Percentiles rank a stretch among this genome's conserved stretches.
Evolutionary conservation across 768 basidiomycete genomes (phyloP).

Genomic region (Tulasnella sp.): DNA sequence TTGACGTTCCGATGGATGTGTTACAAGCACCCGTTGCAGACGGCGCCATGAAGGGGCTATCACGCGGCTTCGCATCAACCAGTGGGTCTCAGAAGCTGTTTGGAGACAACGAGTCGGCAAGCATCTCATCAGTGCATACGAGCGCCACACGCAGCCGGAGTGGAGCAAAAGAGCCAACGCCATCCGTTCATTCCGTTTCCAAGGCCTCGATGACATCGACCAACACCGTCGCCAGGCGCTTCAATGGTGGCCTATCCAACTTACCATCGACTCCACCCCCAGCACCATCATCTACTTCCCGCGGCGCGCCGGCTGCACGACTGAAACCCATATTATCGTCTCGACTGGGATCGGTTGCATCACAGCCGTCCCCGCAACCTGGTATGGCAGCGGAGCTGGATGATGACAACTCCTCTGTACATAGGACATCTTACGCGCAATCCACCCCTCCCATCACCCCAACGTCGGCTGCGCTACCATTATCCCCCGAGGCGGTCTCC

Average conservation of each 20-base stretch:
- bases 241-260: neutral
- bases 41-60: slow-evolving; percentile 17
- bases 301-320: neutral
- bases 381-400: neutral
- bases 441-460: slow-evolving; percentile 2
- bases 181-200: slow-evolving; percentile 40
- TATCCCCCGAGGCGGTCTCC: neutral
- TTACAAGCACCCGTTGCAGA: slow-evolving; percentile 42
- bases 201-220: slow-evolving; percentile 19
- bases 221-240: neutral
- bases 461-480: neutral
- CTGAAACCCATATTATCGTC: slow-evolving; percentile 13
- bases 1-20: slow-evolving; percentile 71
- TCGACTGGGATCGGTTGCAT: neutral
- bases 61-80: slow-evolving; percentile 23
- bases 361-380: neutral
- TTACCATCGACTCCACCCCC: slow-evolving; percentile 8
- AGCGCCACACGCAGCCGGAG: slow-evolving; percentile 22
- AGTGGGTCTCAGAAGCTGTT: slow-evolving; percentile 22
- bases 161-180: slow-evolving; percentile 13
- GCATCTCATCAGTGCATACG: slow-evolving; percentile 40
- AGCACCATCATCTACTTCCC: slow-evolving; percentile 6
- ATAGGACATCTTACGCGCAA: slow-evolving; percentile 2
- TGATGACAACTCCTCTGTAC: neutral
- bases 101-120: slow-evolving; percentile 33